These are phyloP conservation scores for Populus alba DNA, from an alignment of 345 rosid species.

Conservation along the genomic window DNA sequence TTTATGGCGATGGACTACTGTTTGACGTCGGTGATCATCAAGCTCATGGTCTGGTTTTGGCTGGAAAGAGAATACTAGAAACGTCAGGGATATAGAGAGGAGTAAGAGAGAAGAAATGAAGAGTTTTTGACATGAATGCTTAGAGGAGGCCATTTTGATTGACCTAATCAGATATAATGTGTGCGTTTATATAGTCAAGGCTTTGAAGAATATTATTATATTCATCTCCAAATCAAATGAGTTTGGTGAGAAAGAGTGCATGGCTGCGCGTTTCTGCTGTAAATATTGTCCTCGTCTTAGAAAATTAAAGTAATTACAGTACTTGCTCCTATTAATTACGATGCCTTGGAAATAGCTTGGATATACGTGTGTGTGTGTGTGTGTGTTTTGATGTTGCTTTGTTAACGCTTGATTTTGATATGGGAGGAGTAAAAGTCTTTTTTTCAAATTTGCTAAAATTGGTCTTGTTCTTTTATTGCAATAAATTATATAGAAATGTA, in stretches of 20 bases:
- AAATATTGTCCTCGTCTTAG: background rate
- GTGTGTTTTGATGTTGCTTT: too few species aligned
- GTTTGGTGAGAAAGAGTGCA: background rate
- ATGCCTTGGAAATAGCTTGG: too few species aligned
- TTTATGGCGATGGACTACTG: background rate
- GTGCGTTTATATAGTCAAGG: conserved; percentile 3
- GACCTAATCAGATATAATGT: background rate
- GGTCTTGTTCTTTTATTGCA: background rate
- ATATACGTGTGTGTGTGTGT: too few species aligned
- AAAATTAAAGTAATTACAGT: too few species aligned
- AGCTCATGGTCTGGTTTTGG: background rate
- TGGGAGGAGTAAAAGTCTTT: too few species aligned
- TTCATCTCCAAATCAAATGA: background rate
- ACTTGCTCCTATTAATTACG: too few species aligned
- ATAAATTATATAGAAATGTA: too few species aligned
- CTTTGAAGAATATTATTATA: background rate
- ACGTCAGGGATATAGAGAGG: conserved; percentile 36
- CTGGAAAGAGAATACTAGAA: conserved; percentile 35
- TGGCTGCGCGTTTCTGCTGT: background rate
- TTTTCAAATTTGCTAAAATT: too few species aligned
- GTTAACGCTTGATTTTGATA: too few species aligned
- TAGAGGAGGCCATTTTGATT: conserved; percentile 39
- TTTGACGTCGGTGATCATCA: background rate
- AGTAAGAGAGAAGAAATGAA: conserved; percentile 40
- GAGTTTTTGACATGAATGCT: conserved; percentile 33